phyloP scores from a whole-genome alignment of 2,329 filamentous ascomycete genomes.

The Ceratocystis lukuohia region DNA sequence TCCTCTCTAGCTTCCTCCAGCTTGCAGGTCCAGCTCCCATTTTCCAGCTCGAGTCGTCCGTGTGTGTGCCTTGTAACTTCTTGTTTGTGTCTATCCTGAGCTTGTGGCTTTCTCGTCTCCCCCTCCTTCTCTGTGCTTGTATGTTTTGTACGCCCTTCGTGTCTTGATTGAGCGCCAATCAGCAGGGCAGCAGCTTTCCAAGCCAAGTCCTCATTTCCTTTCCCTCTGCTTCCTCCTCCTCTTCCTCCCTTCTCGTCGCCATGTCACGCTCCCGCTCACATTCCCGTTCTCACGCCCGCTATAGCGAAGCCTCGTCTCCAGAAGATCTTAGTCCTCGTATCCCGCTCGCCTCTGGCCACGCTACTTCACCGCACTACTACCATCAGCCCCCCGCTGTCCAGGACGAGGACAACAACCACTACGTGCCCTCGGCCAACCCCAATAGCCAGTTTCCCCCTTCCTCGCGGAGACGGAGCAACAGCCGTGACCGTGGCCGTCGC shows the following conservation, averaged over 20 bases:
- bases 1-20: too few species aligned
- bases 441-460: not conserved
- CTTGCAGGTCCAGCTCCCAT: too few species aligned
- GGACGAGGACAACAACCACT: not conserved
- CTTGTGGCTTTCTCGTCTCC: too few species aligned
- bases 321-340: not conserved
- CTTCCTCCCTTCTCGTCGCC: not conserved
- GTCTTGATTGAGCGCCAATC: too few species aligned
- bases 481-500: not conserved
- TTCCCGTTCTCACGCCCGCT: constrained; percentile 4
- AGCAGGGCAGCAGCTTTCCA: too few species aligned
- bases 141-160: too few species aligned
- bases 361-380: not conserved
- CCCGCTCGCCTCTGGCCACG: not conserved
- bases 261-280: not conserved
- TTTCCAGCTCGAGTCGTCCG: too few species aligned
- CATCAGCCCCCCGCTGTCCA: not conserved
- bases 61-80: too few species aligned
- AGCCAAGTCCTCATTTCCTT: not conserved
- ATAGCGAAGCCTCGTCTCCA: not conserved
- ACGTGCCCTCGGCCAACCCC: not conserved
- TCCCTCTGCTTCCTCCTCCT: not conserved
- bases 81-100: too few species aligned
- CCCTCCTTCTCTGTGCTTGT: too few species aligned
- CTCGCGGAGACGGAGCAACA: not conserved